phyloP scores from a whole-genome alignment of 495 filamentous ascomycete species.

The Trichoderma asperelloides region DNA sequence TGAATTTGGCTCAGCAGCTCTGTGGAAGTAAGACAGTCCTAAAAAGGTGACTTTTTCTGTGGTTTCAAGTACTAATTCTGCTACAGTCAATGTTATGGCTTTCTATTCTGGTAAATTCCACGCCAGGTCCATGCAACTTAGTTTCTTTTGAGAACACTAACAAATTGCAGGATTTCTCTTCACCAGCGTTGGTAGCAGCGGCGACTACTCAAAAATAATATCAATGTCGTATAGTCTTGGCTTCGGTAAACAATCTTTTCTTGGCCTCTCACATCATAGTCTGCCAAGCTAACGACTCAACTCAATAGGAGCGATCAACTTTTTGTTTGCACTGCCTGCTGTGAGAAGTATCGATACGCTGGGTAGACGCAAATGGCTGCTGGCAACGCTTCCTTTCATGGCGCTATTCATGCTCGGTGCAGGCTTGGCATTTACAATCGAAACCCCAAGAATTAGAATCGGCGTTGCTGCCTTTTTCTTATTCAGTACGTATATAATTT shows the following conservation, averaged over 20 bases:
- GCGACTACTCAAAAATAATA: background rate
- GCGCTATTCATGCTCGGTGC: conserved; percentile 44
- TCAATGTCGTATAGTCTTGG: conserved; percentile 20
- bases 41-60: background rate
- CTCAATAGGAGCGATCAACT: conserved; percentile 54
- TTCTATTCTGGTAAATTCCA: conserved; percentile 22
- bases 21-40: conserved; percentile 21
- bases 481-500: conserved; percentile 14
- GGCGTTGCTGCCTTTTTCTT: conserved; percentile 19
- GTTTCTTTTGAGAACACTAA: background rate
- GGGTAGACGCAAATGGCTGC: conserved; percentile 61
- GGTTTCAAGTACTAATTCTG: background rate
- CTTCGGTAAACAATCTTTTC: conserved; percentile 15
- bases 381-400: conserved; percentile 53
- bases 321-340: conserved; percentile 61
- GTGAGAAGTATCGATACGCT: conserved; percentile 69
- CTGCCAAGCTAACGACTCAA: background rate
- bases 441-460: background rate
- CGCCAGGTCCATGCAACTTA: background rate
- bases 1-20: conserved; percentile 23
- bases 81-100: conserved; percentile 22
- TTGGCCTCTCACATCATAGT: background rate
- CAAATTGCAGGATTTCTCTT: conserved; percentile 11
- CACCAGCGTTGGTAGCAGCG: conserved; percentile 7
- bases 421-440: conserved; percentile 31